Evolutionary conservation across 2,329 filamentous ascomycete genomes (phyloP).

Genomic region (Neospermospora avenae): DNA sequence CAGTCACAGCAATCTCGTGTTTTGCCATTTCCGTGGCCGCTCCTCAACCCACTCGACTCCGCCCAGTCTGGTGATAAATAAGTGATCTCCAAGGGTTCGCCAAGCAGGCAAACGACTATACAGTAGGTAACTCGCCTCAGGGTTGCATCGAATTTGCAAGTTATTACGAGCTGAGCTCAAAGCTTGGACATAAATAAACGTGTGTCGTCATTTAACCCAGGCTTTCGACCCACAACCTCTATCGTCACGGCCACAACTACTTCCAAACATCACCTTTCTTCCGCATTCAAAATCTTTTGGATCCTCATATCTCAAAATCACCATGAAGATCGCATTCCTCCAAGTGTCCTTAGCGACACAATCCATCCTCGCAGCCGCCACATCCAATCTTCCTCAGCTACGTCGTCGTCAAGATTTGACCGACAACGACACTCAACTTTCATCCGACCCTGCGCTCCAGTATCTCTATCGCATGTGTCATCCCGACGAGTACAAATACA

Average conservation of each 20-base stretch:
- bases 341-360: not conserved
- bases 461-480: not conserved
- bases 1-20: too few relatives aligned
- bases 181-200: too few relatives aligned
- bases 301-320: not conserved
- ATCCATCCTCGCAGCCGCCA: not conserved
- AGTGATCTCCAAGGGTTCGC: too few relatives aligned
- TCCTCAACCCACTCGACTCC: too few relatives aligned
- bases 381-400: not conserved
- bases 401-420: not conserved
- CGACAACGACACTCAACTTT: not conserved
- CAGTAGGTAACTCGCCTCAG: too few relatives aligned
- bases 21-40: too few relatives aligned
- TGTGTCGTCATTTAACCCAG: too few relatives aligned
- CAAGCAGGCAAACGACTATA: too few relatives aligned
- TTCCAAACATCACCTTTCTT: not conserved
- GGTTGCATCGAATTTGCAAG: too few relatives aligned
- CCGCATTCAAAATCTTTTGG: not conserved
- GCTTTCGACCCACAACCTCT: too few relatives aligned
- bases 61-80: too few relatives aligned
- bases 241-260: not conserved
- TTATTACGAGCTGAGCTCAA: too few relatives aligned
- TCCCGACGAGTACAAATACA: not conserved
- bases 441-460: not conserved
- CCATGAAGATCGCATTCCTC: not conserved